Percentiles rank a stretch among this genome's conserved stretches.
Evolutionary conservation across 306 rosid species (phyloP).

Genomic region (Abrus precatorius): DNA sequence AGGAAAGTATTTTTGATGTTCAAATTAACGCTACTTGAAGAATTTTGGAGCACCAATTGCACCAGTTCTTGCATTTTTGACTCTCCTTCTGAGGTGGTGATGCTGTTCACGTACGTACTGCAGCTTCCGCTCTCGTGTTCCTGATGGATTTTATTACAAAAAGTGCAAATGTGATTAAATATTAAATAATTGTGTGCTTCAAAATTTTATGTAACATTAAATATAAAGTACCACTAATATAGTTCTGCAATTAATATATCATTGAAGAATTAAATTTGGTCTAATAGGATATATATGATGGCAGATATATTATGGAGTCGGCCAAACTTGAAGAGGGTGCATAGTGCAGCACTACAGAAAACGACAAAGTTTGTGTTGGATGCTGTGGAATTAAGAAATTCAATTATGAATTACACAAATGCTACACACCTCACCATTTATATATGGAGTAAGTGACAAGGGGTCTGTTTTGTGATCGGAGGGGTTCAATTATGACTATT

Average conservation of each 20-base stretch:
- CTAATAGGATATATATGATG: too few relatives aligned
- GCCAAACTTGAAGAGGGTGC: slow-evolving; percentile 13
- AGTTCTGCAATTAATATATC: too few relatives aligned
- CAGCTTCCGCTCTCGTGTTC: slow-evolving; percentile 44
- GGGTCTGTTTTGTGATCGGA: slow-evolving; percentile 12
- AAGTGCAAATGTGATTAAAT: slow-evolving; percentile 16
- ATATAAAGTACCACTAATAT: neutral
- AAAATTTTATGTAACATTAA: neutral
- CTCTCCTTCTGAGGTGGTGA: slow-evolving; percentile 57
- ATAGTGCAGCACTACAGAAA: slow-evolving; percentile 38
- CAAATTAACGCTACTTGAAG: slow-evolving; percentile 56
- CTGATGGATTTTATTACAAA: slow-evolving; percentile 46
- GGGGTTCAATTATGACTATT: slow-evolving; percentile 32
- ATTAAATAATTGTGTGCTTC: neutral
- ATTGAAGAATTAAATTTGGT: too few relatives aligned
- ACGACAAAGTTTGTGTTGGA: slow-evolving; percentile 42
- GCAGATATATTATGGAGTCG: neutral
- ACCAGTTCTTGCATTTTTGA: slow-evolving; percentile 78
- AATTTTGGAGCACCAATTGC: slow-evolving; percentile 66
- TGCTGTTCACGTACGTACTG: slow-evolving; percentile 8
- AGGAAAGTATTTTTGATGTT: slow-evolving; percentile 77
- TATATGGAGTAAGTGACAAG: neutral
- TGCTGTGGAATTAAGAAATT: slow-evolving; percentile 10
- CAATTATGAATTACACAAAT: slow-evolving; percentile 24
- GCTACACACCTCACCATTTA: slow-evolving; percentile 33